Evolutionary conservation across 345 rosid genomes (phyloP).

Genomic region (Salix brachista): DNA sequence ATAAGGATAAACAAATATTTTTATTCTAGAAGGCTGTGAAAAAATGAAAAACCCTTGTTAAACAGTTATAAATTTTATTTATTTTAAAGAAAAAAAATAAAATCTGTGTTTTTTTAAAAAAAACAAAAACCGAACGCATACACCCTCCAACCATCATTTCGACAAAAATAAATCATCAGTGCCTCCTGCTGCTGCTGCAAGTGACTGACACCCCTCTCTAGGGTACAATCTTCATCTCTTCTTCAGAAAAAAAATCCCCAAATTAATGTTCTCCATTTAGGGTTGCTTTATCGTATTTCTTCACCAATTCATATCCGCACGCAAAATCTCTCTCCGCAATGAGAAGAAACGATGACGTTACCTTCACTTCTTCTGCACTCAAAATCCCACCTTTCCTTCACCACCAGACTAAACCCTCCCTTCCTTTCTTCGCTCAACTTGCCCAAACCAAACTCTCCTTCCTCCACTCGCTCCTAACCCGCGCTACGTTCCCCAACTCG

Average conservation of each 20-base stretch:
- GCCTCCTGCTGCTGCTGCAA: neutral
- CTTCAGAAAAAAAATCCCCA: neutral
- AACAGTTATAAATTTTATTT: too few relatives aligned
- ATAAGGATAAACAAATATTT: too few relatives aligned
- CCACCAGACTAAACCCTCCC: conserved; percentile 4
- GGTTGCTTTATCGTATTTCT: neutral
- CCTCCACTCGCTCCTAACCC: neutral
- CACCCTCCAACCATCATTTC: too few relatives aligned
- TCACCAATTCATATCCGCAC: neutral
- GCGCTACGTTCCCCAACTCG: conserved; percentile 27
- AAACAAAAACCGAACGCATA: too few relatives aligned
- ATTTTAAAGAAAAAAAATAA: too few relatives aligned
- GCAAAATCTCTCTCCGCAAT: neutral
- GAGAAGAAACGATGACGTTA: conserved; percentile 29
- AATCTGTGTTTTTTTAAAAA: too few relatives aligned
- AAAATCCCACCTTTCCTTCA: conserved; percentile 25
- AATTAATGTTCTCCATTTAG: neutral
- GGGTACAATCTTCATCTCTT: neutral
- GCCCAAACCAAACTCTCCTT: conserved; percentile 20
- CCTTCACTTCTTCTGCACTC: conserved; percentile 36
- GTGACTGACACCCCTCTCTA: neutral
- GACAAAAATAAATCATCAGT: too few relatives aligned
- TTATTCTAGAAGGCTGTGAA: too few relatives aligned
- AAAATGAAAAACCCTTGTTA: too few relatives aligned
- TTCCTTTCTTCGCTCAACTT: conserved; percentile 11